Base-by-base conservation (phyloP, 345 rosid genomes). In the Gossypium herbaceum region DNA sequence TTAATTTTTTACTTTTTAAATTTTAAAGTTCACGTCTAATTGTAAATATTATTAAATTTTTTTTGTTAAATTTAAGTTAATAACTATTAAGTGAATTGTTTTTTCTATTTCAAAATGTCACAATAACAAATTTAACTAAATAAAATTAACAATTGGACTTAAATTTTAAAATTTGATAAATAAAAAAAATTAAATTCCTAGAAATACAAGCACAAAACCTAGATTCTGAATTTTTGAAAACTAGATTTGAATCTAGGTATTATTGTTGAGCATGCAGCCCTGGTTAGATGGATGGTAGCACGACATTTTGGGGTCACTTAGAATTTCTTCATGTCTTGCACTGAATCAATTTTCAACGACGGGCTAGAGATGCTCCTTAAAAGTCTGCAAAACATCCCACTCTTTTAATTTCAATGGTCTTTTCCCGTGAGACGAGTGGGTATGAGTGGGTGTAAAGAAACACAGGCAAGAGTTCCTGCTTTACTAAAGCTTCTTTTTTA, bases 351-450 rank as follows among this genome's bases (percentile, higher is more conserved):
- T 68, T 68, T 68, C 57, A 24, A 68, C 15, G 12, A 16, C 43
- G 43, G 24, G 70, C 43, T 65, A 51, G 70, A 39, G 48, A 39
- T 16, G 47, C 50, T 47, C 55, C 47, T 22, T 22, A 22, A 67
- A 67, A 47, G 71, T 67, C 71, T 67, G 39, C 71, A 67, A 67
- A 45, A 67, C 71, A 45, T 45, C 83, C 77, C 78, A 50, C 60
- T 57, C 25, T 51, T 51, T 0, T 51, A 51, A 73, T 74, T 47
- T 64, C 74, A 10, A 15, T 22, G 51, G 73, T 67, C 75, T 44
- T 72, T 84, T 84, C 88, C 73, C 73, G 64, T 70, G 79, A 76
- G 71, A 66, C 8, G 73, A 66, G 7, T n/a, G 12, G 12, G 62
- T 54, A 54, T 2, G 24, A 5, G 27, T 52, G 59, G 41, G 63